Conservation (phyloP, 106 monocot genomes). For the Triglochin maritima region DNA sequence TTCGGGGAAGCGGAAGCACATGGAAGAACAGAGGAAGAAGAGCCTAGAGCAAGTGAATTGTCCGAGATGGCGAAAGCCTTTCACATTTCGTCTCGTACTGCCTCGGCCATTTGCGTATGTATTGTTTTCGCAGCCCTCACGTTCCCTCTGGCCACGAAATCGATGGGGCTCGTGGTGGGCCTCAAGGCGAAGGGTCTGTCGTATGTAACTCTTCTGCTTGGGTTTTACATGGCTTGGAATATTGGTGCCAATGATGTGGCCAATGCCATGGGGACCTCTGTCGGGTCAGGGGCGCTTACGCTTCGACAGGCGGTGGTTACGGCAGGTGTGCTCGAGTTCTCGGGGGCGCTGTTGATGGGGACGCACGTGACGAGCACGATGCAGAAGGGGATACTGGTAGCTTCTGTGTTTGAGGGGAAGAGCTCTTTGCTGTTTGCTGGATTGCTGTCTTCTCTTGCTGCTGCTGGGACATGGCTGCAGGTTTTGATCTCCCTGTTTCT, state of each 20-base stretch:
- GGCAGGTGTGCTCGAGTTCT: constrained; percentile 92
- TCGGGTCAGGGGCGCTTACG: constrained; percentile 89
- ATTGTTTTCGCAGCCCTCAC: constrained; percentile 69
- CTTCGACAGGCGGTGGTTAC: constrained; percentile 87
- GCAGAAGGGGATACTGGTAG: constrained; percentile 94
- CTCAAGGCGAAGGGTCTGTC: constrained; percentile 53
- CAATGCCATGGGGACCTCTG: constrained; percentile 98
- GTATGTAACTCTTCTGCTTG: constrained; percentile 59
- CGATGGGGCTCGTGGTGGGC: constrained; percentile 26
- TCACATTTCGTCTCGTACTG: constrained; percentile 56
- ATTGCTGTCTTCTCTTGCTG: constrained; percentile 73
- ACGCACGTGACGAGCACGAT: constrained; percentile 94
- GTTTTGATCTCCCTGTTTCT: neutral
- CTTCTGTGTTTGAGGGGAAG: constrained; percentile 65
- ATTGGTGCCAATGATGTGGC: constrained; percentile 98
- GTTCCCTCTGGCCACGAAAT: constrained; percentile 50
- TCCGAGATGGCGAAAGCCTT: constrained; percentile 80
- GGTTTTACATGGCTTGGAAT: constrained; percentile 99
- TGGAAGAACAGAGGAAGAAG: neutral
- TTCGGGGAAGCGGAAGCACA: constrained; percentile 4
- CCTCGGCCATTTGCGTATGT: constrained; percentile 41
- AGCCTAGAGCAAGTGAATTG: neutral
- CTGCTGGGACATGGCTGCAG: constrained; percentile 52
- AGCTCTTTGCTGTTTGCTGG: constrained; percentile 75
- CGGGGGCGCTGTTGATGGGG: constrained; percentile 91